Evolutionary conservation across 2,329 filamentous ascomycete genomes (phyloP).

Genomic region (Apiospora hydei): DNA sequence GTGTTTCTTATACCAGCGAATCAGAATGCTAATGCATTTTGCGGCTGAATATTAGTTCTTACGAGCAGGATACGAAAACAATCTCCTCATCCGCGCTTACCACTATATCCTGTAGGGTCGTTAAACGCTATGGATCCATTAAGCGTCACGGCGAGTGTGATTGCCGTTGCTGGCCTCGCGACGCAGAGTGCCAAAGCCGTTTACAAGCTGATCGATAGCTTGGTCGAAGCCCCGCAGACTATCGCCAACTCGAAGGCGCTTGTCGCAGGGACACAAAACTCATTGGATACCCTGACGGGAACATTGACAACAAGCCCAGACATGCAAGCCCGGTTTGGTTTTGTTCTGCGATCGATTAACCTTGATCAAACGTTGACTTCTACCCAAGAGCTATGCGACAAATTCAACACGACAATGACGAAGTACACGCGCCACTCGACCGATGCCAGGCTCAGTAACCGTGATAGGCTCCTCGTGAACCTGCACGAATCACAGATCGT

Average conservation of each 20-base stretch:
- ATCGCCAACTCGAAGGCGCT: not conserved
- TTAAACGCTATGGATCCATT: not conserved
- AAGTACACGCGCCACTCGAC: constrained; percentile 4
- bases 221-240: not conserved
- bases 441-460: not conserved
- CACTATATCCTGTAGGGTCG: not conserved
- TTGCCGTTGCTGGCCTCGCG: not conserved
- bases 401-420: not conserved
- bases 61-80: not conserved
- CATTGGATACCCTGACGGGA: not conserved
- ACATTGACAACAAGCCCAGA: not conserved
- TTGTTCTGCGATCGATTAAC: not conserved
- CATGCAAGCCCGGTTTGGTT: not conserved
- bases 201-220: not conserved
- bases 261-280: not conserved
- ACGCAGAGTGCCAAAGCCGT: constrained; percentile 2
- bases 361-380: not conserved
- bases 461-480: constrained; percentile 21
- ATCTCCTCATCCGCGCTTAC: not conserved
- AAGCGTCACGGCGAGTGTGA: constrained; percentile 10
- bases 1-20: not conserved
- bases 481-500: constrained; percentile 28
- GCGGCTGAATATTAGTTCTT: not conserved
- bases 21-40: not conserved
- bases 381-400: not conserved